phyloP scores from a whole-genome alignment of 345 rosid species.

The Populus pruinosa region DNA sequence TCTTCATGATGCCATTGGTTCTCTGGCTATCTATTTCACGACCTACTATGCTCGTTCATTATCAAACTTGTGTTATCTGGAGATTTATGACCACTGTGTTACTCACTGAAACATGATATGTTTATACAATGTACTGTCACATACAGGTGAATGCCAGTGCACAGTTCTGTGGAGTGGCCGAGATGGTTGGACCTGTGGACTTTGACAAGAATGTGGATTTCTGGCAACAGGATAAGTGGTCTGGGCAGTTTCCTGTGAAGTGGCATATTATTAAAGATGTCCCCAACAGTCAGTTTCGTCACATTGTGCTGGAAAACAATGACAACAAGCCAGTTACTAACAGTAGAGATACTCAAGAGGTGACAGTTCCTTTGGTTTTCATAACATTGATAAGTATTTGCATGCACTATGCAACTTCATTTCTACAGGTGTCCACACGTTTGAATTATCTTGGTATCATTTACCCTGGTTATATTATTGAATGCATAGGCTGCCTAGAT shows the following conservation, averaged over 20 bases:
- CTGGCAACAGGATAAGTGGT: slow-evolving; percentile 94
- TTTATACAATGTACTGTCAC: not conserved
- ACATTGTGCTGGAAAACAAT: slow-evolving; percentile 68
- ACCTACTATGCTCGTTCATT: not conserved
- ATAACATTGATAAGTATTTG: slow-evolving; percentile 1
- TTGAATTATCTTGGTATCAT: not conserved
- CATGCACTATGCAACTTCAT: not conserved
- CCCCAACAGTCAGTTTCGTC: slow-evolving; percentile 78
- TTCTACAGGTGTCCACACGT: not conserved
- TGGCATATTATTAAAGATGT: slow-evolving; percentile 86
- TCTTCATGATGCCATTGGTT: not conserved
- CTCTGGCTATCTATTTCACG: not conserved
- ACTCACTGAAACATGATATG: not conserved
- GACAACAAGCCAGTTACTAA: slow-evolving; percentile 88
- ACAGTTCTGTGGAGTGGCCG: slow-evolving; percentile 84
- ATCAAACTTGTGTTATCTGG: not conserved
- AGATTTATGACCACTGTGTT: not conserved
- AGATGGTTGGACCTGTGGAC: slow-evolving; percentile 87
- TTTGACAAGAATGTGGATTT: slow-evolving; percentile 71
- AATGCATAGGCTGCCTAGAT: not conserved
- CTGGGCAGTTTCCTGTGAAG: slow-evolving; percentile 77
- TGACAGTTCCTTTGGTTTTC: slow-evolving; percentile 22
- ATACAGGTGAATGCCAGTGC: slow-evolving; percentile 82
- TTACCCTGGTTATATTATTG: too few species aligned
- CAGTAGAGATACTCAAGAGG: slow-evolving; percentile 95